phyloP scores from a whole-genome alignment of 73 alveolate genomes.

The Blepharisma japonicum region DNA sequence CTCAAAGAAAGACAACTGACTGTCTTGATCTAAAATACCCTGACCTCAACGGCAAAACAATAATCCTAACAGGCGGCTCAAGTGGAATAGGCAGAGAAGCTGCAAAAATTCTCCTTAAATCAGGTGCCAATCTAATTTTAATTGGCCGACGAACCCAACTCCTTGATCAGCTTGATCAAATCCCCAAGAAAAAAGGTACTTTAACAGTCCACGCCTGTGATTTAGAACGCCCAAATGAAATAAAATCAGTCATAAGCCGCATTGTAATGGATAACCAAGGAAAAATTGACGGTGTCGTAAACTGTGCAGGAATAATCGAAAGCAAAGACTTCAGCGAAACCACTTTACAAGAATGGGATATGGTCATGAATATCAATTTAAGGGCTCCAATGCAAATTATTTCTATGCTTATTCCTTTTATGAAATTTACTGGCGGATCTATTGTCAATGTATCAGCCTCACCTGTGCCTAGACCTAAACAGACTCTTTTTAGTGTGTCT shows the following conservation, averaged over 20 bases:
- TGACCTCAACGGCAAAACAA: slow-evolving; percentile 58
- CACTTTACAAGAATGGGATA: slow-evolving; percentile 71
- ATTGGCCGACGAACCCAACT: slow-evolving; percentile 58
- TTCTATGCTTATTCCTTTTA: slow-evolving; percentile 81
- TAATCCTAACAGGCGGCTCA: slow-evolving; percentile 80
- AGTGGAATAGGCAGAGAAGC: slow-evolving; percentile 80
- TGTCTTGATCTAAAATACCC: slow-evolving; percentile 25
- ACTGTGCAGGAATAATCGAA: slow-evolving; percentile 71
- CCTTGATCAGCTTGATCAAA: slow-evolving; percentile 32
- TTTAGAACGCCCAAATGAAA: slow-evolving; percentile 58
- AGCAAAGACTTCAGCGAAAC: slow-evolving; percentile 60
- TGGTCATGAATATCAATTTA: slow-evolving; percentile 76
- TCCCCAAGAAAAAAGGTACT: slow-evolving; percentile 33
- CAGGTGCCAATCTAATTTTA: slow-evolving; percentile 60
- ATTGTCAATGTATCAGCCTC: slow-evolving; percentile 72
- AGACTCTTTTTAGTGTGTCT: slow-evolving; percentile 60
- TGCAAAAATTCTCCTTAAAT: slow-evolving; percentile 67
- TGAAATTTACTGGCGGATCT: slow-evolving; percentile 78
- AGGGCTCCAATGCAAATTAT: slow-evolving; percentile 75
- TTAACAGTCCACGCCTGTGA: slow-evolving; percentile 43
- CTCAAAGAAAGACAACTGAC: not conserved
- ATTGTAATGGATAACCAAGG: slow-evolving; percentile 66
- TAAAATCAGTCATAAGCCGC: slow-evolving; percentile 49
- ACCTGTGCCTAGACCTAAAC: slow-evolving; percentile 80
- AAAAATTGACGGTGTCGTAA: slow-evolving; percentile 55